phyloP scores from a whole-genome alignment of 148 eudicot species.

The Rheum nobile region DNA sequence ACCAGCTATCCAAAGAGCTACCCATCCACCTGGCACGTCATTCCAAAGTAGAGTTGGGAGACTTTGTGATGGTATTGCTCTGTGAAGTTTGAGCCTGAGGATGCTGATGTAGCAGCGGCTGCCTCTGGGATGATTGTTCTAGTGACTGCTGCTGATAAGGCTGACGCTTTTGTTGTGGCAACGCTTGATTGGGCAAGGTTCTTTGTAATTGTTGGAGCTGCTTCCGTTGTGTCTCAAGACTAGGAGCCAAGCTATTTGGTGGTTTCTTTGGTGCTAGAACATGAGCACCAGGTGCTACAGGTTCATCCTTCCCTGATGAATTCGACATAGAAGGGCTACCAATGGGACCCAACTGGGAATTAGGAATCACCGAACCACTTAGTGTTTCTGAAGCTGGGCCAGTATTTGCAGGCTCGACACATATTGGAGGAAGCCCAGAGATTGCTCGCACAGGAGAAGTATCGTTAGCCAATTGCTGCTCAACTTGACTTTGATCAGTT shows the following conservation, averaged over 20 bases:
- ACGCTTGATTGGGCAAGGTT: constrained; percentile 20
- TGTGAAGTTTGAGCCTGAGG: constrained; percentile 34
- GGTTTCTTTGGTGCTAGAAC: constrained; percentile 30
- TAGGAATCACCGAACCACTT: constrained; percentile 22
- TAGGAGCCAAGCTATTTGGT: constrained; percentile 25
- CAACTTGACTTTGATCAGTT: constrained; percentile 24
- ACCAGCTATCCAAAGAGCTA: constrained; percentile 18
- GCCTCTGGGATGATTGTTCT: constrained; percentile 21
- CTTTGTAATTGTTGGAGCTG: constrained; percentile 29
- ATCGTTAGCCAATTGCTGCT: constrained; percentile 27
- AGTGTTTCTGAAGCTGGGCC: constrained; percentile 22
- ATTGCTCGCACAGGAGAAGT: constrained; percentile 7
- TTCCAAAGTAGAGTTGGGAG: constrained; percentile 29
- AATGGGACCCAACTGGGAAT: constrained; percentile 26
- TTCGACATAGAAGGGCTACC: constrained; percentile 22
- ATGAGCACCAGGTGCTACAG: constrained; percentile 23
- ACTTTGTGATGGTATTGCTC: constrained; percentile 24
- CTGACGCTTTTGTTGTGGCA: constrained; percentile 19
- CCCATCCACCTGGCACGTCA: constrained; percentile 15
- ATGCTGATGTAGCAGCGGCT: constrained; percentile 15
- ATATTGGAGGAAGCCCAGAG: no score
- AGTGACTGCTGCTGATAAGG: constrained; percentile 18
- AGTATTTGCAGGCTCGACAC: constrained; percentile 17
- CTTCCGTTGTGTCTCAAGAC: constrained; percentile 31
- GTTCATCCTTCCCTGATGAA: constrained; percentile 29